Evolutionary conservation across 495 filamentous ascomycete species (phyloP).

Genomic region (Aspergillus kassunensis): DNA sequence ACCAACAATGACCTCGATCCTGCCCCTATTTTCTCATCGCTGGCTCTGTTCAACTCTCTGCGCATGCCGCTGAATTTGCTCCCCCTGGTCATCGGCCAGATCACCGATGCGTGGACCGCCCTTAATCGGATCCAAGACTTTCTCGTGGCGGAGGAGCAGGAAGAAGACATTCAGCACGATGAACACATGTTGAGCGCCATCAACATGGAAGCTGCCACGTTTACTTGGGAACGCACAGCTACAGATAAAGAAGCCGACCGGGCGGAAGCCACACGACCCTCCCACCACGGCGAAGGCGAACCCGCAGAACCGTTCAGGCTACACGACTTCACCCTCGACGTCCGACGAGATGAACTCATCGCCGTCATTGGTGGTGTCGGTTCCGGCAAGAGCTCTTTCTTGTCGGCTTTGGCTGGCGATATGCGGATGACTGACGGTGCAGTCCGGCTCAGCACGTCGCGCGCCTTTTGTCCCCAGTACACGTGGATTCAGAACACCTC

Average conservation of each 20-base stretch:
- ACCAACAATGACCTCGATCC: constrained; percentile 66
- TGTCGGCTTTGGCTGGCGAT: constrained; percentile 87
- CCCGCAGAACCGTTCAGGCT: constrained; percentile 68
- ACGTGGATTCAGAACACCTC: constrained; percentile 96
- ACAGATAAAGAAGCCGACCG: constrained; percentile 12
- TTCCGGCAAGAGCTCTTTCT: constrained; percentile 85
- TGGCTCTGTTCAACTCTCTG: constrained; percentile 88
- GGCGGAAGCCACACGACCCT: constrained; percentile 23
- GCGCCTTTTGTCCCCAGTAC: constrained; percentile 92
- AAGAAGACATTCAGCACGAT: constrained; percentile 66
- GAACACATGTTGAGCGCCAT: constrained; percentile 63
- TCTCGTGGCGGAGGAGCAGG: constrained; percentile 75
- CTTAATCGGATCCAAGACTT: constrained; percentile 83
- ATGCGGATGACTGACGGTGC: constrained; percentile 80
- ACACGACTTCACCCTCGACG: constrained; percentile 64
- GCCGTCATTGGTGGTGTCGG: constrained; percentile 91
- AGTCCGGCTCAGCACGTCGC: constrained; percentile 67
- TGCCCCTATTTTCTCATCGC: constrained; percentile 82
- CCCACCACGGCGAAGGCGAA: constrained; percentile 44
- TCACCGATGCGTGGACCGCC: constrained; percentile 84
- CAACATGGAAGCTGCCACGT: constrained; percentile 67
- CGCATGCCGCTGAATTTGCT: constrained; percentile 86
- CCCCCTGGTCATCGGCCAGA: constrained; percentile 81
- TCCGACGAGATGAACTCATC: constrained; percentile 78
- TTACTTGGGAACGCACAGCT: constrained; percentile 76